Conservation (phyloP, 2,329 filamentous ascomycete genomes). For the Leptographium radiaticola region DNA sequence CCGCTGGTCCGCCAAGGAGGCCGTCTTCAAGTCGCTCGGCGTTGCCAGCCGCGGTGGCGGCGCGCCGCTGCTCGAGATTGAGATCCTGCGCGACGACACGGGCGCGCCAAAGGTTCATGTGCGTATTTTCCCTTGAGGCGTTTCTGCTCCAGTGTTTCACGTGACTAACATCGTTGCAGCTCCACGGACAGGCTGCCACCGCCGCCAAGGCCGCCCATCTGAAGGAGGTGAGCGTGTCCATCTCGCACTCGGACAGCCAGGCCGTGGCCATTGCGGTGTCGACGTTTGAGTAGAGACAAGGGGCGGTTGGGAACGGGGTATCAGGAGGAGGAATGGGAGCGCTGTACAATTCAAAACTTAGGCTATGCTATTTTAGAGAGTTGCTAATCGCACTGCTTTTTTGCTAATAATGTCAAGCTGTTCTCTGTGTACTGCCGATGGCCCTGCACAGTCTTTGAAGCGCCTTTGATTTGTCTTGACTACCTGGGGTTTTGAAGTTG, state of each 20-base stretch:
- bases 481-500: no score
- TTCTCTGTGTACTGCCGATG: no score
- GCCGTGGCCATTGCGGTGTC: constrained; percentile 89
- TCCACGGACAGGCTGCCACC: constrained; percentile 71
- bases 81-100: constrained; percentile 68
- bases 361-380: no score
- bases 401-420: no score
- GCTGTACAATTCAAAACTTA: background rate
- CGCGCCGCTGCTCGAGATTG: constrained; percentile 85
- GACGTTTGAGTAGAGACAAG: constrained; percentile 42
- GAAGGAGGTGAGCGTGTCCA: constrained; percentile 81
- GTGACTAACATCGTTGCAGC: constrained; percentile 32
- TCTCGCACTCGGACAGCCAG: constrained; percentile 89
- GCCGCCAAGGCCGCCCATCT: constrained; percentile 80
- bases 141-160: background rate
- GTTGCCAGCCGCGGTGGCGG: constrained; percentile 79
- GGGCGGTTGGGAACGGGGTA: no score
- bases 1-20: constrained; percentile 95
- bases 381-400: no score
- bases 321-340: background rate
- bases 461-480: no score
- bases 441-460: no score
- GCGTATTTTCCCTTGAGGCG: constrained; percentile 26
- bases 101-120: constrained; percentile 78
- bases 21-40: constrained; percentile 93